Conservation (phyloP, 2,329 filamentous ascomycete species). For the Pleurostoma richardsiae region DNA sequence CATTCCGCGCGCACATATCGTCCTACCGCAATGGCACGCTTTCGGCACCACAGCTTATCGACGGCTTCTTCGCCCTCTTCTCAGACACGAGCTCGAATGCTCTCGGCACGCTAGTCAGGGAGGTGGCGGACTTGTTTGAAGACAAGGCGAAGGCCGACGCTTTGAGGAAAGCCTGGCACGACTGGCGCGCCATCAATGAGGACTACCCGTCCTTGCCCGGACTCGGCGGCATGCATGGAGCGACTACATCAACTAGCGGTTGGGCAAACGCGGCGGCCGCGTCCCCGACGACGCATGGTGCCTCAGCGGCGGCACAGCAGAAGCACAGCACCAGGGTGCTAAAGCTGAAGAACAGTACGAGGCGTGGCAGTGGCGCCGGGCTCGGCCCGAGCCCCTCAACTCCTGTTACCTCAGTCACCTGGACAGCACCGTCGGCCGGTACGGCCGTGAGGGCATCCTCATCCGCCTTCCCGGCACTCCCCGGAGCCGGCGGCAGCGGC, state of each 20-base stretch:
- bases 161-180: constrained; percentile 81
- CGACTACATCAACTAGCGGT: constrained; percentile 48
- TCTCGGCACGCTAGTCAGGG: constrained; percentile 82
- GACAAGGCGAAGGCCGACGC: constrained; percentile 67
- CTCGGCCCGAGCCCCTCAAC: constrained; percentile 17
- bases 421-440: constrained; percentile 13
- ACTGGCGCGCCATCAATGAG: constrained; percentile 94
- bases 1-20: constrained; percentile 77
- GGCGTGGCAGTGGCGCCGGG: constrained; percentile 29
- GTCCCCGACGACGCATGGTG: constrained; percentile 53
- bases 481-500: constrained; percentile 14
- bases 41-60: constrained; percentile 71
- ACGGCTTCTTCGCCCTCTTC: constrained; percentile 83
- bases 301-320: constrained; percentile 33
- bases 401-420: constrained; percentile 8
- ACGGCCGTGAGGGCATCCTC: constrained; percentile 15
- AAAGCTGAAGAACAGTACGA: constrained; percentile 55
- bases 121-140: constrained; percentile 90
- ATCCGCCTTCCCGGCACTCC: constrained; percentile 39
- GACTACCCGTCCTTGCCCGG: constrained; percentile 88
- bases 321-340: constrained; percentile 50
- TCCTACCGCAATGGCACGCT: constrained; percentile 67
- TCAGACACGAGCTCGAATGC: constrained; percentile 71
- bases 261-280: constrained; percentile 56
- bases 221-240: constrained; percentile 62